These are phyloP conservation scores for Sorghum bicolor DNA, from an alignment of 176 grass and related monocot genomes.

Conservation along the genomic window Sorghum_bicolor_NCBIv3 NC_012870.2:68129501-68130000, in stretches of 20 bases:
- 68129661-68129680: slow-evolving; percentile 11
- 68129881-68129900: slow-evolving; percentile 70
- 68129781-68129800: slow-evolving; percentile 47
- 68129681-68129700: slow-evolving; percentile 32
- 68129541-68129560: not conserved
- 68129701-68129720: slow-evolving; percentile 39
- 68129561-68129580: not conserved
- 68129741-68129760: not conserved
- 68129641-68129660: slow-evolving; percentile 27
- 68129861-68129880: slow-evolving; percentile 83
- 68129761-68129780: slow-evolving; percentile 9
- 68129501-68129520: not conserved
- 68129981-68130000: slow-evolving; percentile 24
- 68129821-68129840: slow-evolving; percentile 61
- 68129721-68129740: slow-evolving; percentile 18
- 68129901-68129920: slow-evolving; percentile 72
- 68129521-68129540: not conserved
- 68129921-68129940: slow-evolving; percentile 43
- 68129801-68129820: slow-evolving; percentile 72
- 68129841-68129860: slow-evolving; percentile 90
- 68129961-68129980: slow-evolving; percentile 41
- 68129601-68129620: not conserved
- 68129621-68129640: slow-evolving; percentile 32
- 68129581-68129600: not conserved
- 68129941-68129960: slow-evolving; percentile 10